Conservation (phyloP, 257 asterid species). For the Solanum infundibuliforme region DNA sequence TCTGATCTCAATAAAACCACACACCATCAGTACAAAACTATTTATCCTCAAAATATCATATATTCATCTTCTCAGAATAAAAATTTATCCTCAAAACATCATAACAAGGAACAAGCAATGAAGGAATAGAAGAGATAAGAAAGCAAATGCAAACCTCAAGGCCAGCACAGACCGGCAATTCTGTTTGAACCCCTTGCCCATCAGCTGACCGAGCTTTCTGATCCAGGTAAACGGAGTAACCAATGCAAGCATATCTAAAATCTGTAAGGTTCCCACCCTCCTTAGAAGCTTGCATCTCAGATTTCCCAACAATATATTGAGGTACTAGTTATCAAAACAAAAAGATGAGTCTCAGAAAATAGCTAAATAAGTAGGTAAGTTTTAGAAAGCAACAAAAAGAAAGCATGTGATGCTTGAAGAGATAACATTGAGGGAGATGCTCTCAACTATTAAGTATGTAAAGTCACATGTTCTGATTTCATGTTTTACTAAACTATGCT, state of each 20-base stretch:
- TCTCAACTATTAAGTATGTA: neutral
- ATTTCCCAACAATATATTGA: conserved; percentile 42
- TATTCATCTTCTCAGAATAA: neutral
- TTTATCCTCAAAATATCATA: neutral
- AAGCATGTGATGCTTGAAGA: neutral
- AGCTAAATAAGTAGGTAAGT: neutral
- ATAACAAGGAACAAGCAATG: neutral
- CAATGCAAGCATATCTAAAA: conserved; percentile 73
- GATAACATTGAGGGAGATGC: neutral
- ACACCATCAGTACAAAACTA: neutral
- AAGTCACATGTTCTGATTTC: neutral
- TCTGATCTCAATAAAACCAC: neutral
- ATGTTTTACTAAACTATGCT: neutral
- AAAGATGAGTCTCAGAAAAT: neutral
- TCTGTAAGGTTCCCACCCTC: conserved; percentile 60
- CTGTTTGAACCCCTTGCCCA: conserved; percentile 35
- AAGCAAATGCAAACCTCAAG: conserved; percentile 56
- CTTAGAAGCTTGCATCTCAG: conserved; percentile 57
- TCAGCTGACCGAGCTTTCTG: conserved; percentile 25
- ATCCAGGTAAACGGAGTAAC: conserved; percentile 65
- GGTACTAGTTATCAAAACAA: conserved; percentile 48
- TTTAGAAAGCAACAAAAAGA: neutral
- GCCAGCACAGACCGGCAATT: conserved; percentile 74
- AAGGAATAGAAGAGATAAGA: neutral
- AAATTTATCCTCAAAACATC: neutral